phyloP scores from a whole-genome alignment of 345 rosid species.

The Melaleuca quinquenervia region DNA sequence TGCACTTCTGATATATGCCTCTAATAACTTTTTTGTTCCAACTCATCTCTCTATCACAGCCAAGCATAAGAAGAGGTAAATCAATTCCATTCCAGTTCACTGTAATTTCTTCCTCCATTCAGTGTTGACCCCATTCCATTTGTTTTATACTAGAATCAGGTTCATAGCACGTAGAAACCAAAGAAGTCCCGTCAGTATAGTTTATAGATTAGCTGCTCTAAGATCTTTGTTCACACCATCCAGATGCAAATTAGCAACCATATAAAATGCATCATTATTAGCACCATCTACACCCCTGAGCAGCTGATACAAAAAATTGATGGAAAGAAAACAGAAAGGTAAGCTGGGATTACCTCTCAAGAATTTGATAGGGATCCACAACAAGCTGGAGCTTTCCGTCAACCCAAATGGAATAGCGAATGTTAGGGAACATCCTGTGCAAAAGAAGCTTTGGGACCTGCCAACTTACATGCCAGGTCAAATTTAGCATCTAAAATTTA shows the following conservation, averaged over 20 bases:
- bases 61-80: background rate
- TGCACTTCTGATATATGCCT: background rate
- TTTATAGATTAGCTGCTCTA: background rate
- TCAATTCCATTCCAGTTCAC: background rate
- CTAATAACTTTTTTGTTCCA: background rate
- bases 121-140: background rate
- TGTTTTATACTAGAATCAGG: background rate
- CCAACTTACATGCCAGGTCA: constrained; percentile 8
- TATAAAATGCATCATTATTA: background rate
- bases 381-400: constrained; percentile 91
- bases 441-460: constrained; percentile 88
- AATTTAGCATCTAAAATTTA: background rate
- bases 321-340: background rate
- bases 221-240: background rate
- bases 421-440: constrained; percentile 74
- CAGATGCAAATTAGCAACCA: background rate
- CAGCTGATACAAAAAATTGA: background rate
- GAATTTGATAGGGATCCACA: constrained; percentile 80
- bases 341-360: constrained; percentile 49
- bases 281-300: background rate
- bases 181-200: background rate
- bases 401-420: constrained; percentile 75
- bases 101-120: background rate
- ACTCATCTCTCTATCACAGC: background rate
- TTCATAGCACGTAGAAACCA: background rate